Percentiles rank a stretch among this genome's conserved stretches.
These are phyloP conservation scores for Isatis tinctoria DNA, from an alignment of 345 rosid genomes.

Conservation along the genomic window DNA sequence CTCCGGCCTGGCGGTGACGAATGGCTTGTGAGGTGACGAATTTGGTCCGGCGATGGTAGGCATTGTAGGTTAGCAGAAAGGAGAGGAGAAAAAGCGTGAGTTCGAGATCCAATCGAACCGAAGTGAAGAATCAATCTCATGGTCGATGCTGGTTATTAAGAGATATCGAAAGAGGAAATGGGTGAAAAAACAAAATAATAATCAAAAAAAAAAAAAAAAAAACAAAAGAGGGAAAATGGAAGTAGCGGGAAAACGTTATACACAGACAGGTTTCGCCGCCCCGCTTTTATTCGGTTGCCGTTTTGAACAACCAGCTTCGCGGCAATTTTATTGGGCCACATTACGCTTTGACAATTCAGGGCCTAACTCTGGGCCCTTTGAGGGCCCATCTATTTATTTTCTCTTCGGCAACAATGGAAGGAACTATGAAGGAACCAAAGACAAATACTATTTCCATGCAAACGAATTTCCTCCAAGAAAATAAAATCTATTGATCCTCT, in stretches of 20 bases:
- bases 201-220: neutral
- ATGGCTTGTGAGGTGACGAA: slow-evolving; percentile 41
- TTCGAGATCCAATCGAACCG: neutral
- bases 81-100: neutral
- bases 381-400: neutral
- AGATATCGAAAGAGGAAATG: slow-evolving; percentile 15
- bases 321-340: slow-evolving; percentile 13
- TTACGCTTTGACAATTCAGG: neutral
- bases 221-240: slow-evolving; percentile 18
- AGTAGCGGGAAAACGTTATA: slow-evolving; percentile 43
- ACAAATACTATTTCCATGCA: neutral
- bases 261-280: slow-evolving; percentile 33
- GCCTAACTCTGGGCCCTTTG: neutral
- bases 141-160: slow-evolving; percentile 24
- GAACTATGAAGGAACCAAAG: neutral
- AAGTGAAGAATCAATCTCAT: slow-evolving; percentile 24
- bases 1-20: slow-evolving; percentile 31
- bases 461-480: neutral
- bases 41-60: slow-evolving; percentile 46
- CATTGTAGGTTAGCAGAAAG: slow-evolving; percentile 35
- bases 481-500: neutral
- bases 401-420: neutral
- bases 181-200: neutral
- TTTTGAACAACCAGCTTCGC: slow-evolving; percentile 26
- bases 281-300: slow-evolving; percentile 11